A percentile compares a stretch with the other conserved stretches of the same genome.
Evolutionary conservation across 495 filamentous ascomycete species (phyloP).

Genomic region (Penicillium bialowiezense): DNA sequence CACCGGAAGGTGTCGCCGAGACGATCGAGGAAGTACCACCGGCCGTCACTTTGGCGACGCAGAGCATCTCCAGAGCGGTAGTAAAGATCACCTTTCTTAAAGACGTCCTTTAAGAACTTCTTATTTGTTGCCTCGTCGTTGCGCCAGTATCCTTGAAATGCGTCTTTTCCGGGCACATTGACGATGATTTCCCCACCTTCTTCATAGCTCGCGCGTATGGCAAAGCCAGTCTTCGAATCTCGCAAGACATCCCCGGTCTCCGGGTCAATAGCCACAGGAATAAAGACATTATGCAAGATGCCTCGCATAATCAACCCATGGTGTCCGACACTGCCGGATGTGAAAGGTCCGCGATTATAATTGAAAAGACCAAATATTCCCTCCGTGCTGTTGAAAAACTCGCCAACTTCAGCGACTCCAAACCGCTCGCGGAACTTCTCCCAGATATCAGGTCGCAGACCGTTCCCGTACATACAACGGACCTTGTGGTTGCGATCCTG

Average conservation of each 20-base stretch:
- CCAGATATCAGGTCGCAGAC: slow-evolving; percentile 77
- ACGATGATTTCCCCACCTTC: slow-evolving; percentile 76
- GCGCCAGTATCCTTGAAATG: slow-evolving; percentile 69
- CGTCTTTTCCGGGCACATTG: slow-evolving; percentile 52
- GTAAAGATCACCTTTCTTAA: slow-evolving; percentile 70
- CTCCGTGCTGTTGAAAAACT: slow-evolving; percentile 68
- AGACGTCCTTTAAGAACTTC: slow-evolving; percentile 70
- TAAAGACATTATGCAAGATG: slow-evolving; percentile 46
- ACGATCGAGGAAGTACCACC: slow-evolving; percentile 77
- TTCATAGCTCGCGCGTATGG: slow-evolving; percentile 57
- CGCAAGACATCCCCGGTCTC: slow-evolving; percentile 63
- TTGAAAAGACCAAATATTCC: slow-evolving; percentile 60
- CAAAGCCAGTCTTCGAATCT: slow-evolving; percentile 66
- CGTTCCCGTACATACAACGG: slow-evolving; percentile 71
- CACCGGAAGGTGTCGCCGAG: slow-evolving; percentile 80
- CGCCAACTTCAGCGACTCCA: slow-evolving; percentile 53
- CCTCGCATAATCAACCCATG: slow-evolving; percentile 60
- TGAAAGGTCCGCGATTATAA: slow-evolving; percentile 57
- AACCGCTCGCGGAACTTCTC: slow-evolving; percentile 63
- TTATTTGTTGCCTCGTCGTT: slow-evolving; percentile 64
- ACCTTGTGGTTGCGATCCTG: slow-evolving; percentile 65
- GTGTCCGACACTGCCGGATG: slow-evolving; percentile 64
- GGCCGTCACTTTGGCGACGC: slow-evolving; percentile 59
- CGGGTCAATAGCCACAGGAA: slow-evolving; percentile 68
- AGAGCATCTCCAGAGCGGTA: slow-evolving; percentile 76